Base-by-base conservation (phyloP, 1,139 yeast species). In the Candida neerlandica region DNA sequence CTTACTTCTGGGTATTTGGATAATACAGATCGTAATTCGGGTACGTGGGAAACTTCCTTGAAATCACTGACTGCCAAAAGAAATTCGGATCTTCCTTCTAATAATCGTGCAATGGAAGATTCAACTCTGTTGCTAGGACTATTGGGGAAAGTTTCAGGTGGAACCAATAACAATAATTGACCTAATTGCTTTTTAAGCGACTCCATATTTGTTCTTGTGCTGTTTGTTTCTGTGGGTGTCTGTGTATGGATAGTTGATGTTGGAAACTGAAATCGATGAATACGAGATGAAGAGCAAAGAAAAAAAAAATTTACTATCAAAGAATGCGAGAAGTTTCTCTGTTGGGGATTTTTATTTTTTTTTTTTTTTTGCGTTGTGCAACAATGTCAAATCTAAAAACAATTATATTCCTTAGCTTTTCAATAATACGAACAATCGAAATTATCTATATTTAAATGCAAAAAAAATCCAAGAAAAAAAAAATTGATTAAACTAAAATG, bases 1-100 rank as follows among this genome's bases (percentile, higher is more conserved):
- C 54, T 55, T 1, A 45, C 14, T 1, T 46, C 23, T 2, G 74
- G 71, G 46, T 61, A 67, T 26, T 52, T 43, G 3, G 45, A 37
- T 14, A 66, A 53, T 1, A 62, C 55, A 2, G 30, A 23, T 39
- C 52, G 53, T 4, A 45, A 45, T 5, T 54, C 59, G 7, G 56
- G 52, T n/a, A 50, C 38, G 35, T 47, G 45, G 14, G 43, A 44
- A 14, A 52, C 33, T 41, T 54, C 56, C 35, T 48, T 52, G 37
- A 46, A 53, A 41, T 53, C 55, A 34, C 53, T 50, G n/a, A 46
- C 42, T 33, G 52, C 51, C 1, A 53, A 26, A 9, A 54, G 21
- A 11, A 45, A 44, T 23, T 21, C 45, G 15, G 46, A 51, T 34
- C 44, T 44, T 9, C 55, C 57, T 23, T 50, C 47, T 18, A 54